Evolutionary conservation across 2,329 filamentous ascomycete species (phyloP).

Genomic region (Cylindrodendrum hubeiense): DNA sequence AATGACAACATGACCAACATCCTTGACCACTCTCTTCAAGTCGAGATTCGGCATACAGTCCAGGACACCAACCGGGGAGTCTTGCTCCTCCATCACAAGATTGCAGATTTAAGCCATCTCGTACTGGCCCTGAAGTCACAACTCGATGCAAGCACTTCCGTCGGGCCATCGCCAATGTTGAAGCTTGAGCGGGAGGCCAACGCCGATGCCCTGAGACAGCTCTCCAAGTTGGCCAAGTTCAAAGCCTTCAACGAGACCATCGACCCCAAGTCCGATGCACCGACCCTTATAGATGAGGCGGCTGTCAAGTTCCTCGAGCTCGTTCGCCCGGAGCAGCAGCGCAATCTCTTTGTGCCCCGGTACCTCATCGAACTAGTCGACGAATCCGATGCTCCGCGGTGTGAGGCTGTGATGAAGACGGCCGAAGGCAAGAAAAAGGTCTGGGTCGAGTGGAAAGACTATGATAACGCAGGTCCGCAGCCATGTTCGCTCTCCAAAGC

Average conservation of each 20-base stretch:
- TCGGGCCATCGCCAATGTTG: conserved; percentile 47
- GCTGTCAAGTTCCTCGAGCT: conserved; percentile 56
- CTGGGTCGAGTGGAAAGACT: conserved; percentile 66
- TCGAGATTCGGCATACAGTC: conserved; percentile 60
- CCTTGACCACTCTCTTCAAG: conserved; percentile 59
- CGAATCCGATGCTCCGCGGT: conserved; percentile 51
- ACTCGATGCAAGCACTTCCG: conserved; percentile 47
- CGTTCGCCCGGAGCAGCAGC: conserved; percentile 48
- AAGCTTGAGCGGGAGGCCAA: conserved; percentile 53
- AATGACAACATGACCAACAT: conserved; percentile 64
- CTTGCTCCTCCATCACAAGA: conserved; percentile 60
- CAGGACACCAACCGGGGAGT: conserved; percentile 62
- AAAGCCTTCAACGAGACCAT: conserved; percentile 64
- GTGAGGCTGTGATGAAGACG: conserved; percentile 54
- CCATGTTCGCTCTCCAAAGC: conserved; percentile 55
- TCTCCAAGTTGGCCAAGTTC: conserved; percentile 61
- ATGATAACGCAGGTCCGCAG: conserved; percentile 51
- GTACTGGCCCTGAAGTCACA: conserved; percentile 61
- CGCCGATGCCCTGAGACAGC: conserved; percentile 53
- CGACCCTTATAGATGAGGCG: conserved; percentile 50
- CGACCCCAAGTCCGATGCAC: conserved; percentile 49
- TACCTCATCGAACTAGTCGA: conserved; percentile 51
- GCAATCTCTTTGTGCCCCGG: conserved; percentile 50
- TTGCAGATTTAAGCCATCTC: conserved; percentile 59
- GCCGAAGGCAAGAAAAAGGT: conserved; percentile 53